Evolutionary conservation across 192 early-diverging fungal genomes (phyloP).

Genomic region (Linnemannia hyalina): DNA sequence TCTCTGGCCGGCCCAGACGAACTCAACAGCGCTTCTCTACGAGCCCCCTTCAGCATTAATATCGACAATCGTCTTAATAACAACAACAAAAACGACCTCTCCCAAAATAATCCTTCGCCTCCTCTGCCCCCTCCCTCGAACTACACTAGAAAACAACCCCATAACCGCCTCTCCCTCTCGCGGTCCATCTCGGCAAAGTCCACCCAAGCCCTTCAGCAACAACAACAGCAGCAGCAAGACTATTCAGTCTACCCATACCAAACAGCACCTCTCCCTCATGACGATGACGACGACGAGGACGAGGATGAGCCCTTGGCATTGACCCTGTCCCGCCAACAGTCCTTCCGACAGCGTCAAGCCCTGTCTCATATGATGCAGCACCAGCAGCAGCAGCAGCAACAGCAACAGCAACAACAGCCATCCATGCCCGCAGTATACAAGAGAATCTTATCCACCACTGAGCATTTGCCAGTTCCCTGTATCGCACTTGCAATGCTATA

Average conservation of each 20-base stretch:
- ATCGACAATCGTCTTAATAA: background rate
- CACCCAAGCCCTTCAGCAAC: background rate
- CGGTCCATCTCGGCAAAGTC: slow-evolving; percentile 20
- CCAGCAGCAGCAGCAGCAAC: slow-evolving; percentile 1
- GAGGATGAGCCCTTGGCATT: slow-evolving; percentile 37
- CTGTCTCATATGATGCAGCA: background rate
- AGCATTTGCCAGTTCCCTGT: background rate
- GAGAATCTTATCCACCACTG: too few species aligned
- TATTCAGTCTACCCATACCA: background rate
- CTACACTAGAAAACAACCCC: background rate
- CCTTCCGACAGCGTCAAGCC: background rate
- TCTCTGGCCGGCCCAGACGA: slow-evolving; percentile 14
- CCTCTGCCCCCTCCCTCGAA: background rate
- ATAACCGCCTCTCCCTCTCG: slow-evolving; percentile 4
- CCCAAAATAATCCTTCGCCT: background rate
- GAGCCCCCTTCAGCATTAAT: background rate
- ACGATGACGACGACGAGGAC: slow-evolving; percentile 21
- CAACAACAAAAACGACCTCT: background rate
- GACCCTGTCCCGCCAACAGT: slow-evolving; percentile 37
- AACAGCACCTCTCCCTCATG: background rate
- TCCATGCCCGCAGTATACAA: background rate
- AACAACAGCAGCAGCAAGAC: background rate
- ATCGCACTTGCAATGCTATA: background rate
- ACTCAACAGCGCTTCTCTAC: background rate
- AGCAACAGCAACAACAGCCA: slow-evolving; percentile 5